phyloP scores from a whole-genome alignment of 768 basidiomycete genomes.

The Strobilomyces echinocephalus region DNA sequence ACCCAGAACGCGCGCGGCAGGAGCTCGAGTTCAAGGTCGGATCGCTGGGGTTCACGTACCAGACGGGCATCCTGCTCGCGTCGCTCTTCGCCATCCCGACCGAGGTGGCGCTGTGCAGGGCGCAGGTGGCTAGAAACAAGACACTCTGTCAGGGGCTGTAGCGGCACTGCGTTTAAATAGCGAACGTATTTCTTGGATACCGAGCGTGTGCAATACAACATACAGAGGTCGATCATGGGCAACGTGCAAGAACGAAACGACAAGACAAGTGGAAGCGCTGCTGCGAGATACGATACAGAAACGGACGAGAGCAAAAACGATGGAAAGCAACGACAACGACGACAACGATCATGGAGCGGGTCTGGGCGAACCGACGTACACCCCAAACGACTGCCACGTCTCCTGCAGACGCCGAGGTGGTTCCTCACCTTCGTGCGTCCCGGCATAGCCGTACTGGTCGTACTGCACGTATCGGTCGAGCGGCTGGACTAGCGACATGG shows the following conservation, averaged over 20 bases:
- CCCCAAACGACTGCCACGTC: slow-evolving; percentile 68
- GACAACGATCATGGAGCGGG: background rate
- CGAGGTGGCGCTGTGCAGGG: slow-evolving; percentile 71
- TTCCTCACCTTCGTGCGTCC: background rate
- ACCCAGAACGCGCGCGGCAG: slow-evolving; percentile 60
- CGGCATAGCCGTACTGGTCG: background rate
- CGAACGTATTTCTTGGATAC: too few species aligned
- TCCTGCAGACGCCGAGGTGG: slow-evolving; percentile 35
- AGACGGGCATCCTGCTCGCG: slow-evolving; percentile 56
- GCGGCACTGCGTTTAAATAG: background rate
- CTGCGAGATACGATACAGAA: background rate
- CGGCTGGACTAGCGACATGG: background rate
- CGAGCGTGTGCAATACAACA: too few species aligned
- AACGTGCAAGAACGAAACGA: background rate
- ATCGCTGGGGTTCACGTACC: slow-evolving; percentile 82
- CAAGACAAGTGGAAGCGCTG: background rate
- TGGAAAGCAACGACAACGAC: too few species aligned
- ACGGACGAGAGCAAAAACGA: background rate
- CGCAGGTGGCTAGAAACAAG: slow-evolving; percentile 68
- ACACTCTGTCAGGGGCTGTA: slow-evolving; percentile 62
- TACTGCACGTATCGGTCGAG: slow-evolving; percentile 3
- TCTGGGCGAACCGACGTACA: slow-evolving; percentile 38
- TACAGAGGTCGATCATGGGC: too few species aligned
- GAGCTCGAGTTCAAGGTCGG: slow-evolving; percentile 89
- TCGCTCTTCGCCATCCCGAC: slow-evolving; percentile 38